These are phyloP conservation scores for Gossypium bickii DNA, from an alignment of 345 rosid genomes.

Conservation along the genomic window DNA sequence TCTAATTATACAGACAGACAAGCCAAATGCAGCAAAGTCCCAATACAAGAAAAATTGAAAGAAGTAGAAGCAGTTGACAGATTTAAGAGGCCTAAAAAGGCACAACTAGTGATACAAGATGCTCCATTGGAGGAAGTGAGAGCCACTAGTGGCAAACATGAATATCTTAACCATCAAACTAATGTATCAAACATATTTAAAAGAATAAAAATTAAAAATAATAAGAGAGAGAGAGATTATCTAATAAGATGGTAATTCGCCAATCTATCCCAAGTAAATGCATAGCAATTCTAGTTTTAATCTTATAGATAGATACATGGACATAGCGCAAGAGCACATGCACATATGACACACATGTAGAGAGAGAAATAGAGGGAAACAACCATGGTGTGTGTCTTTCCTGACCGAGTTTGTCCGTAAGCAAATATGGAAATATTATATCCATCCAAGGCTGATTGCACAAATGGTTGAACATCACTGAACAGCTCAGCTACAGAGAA, in stretches of 20 bases:
- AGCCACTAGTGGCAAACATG: background rate
- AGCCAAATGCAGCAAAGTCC: background rate
- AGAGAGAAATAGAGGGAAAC: constrained; percentile 27
- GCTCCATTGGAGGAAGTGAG: background rate
- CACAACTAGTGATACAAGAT: background rate
- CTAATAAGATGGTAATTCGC: background rate
- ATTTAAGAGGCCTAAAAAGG: background rate
- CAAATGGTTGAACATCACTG: constrained; percentile 80
- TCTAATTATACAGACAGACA: constrained; percentile 1
- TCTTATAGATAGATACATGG: background rate
- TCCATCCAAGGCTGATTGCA: constrained; percentile 99
- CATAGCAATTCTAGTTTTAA: background rate
- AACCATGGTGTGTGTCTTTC: constrained; percentile 98
- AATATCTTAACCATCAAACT: background rate
- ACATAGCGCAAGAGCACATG: constrained; percentile 4
- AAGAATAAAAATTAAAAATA: background rate
- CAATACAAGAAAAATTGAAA: background rate
- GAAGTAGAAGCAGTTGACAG: background rate
- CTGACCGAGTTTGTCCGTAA: constrained; percentile 87
- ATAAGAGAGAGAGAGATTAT: background rate
- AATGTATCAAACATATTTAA: background rate
- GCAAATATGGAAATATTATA: constrained; percentile 83
- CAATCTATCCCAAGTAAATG: background rate
- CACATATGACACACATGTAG: background rate
- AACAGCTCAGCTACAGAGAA: constrained; percentile 73